phyloP scores from a whole-genome alignment of 805 yeast species.

The Cyberlindnera samutprakarnensis region DNA sequence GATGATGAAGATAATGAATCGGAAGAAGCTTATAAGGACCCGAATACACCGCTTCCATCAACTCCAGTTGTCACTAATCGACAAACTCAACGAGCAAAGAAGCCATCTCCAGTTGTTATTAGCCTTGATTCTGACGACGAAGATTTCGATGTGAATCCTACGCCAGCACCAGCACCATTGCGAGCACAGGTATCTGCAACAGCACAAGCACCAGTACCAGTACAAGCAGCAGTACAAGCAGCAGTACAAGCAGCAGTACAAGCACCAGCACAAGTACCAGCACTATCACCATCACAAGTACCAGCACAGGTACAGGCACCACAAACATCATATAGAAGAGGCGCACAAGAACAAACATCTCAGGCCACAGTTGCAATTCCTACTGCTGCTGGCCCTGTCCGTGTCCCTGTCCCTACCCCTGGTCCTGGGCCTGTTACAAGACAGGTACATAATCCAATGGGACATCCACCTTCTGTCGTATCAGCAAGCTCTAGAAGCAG shows the following conservation, averaged over 20 bases:
- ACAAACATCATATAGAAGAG: not conserved
- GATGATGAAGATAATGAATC: not conserved
- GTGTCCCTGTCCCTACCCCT: no score
- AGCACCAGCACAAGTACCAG: not conserved
- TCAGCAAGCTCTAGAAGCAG: no score
- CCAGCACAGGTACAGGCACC: not conserved
- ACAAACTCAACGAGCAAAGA: no score
- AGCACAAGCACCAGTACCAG: not conserved
- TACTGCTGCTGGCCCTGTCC: no score
- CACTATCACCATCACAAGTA: not conserved
- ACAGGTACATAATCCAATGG: no score
- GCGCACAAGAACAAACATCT: no score
- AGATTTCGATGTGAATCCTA: slow-evolving; percentile 5
- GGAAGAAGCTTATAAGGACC: not conserved
- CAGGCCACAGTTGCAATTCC: no score
- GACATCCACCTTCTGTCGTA: no score
- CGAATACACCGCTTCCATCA: not conserved
- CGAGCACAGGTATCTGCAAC: not conserved
- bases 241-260: not conserved
- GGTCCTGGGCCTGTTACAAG: no score
- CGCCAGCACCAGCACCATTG: not conserved
- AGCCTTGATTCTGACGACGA: slow-evolving; percentile 15
- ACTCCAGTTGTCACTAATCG: not conserved
- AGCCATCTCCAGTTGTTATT: slow-evolving; percentile 8
- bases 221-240: not conserved